Conservation (phyloP, 495 filamentous ascomycete species). For the Usnea hakonensis region DNA sequence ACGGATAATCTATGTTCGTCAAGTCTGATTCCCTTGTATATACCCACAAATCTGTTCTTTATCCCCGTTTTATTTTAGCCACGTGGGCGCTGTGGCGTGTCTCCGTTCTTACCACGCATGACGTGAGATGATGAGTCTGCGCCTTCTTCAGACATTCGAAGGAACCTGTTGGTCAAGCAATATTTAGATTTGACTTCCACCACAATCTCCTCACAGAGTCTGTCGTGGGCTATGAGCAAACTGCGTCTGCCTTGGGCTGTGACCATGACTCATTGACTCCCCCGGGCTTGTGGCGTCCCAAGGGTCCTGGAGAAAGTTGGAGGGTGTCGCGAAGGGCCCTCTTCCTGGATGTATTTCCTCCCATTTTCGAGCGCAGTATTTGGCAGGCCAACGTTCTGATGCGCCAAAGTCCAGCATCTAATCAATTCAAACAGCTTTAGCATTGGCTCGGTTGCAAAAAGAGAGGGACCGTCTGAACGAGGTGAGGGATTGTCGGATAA, state of each 20-base stretch:
- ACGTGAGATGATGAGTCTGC: not conserved
- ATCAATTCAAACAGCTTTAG: constrained; percentile 6
- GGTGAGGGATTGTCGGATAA: not conserved
- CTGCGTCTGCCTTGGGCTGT: constrained; percentile 7
- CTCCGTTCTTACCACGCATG: too few species aligned
- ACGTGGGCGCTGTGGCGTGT: not conserved
- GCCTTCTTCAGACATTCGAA: not conserved
- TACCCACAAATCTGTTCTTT: not conserved
- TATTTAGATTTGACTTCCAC: not conserved
- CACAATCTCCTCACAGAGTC: constrained; percentile 2
- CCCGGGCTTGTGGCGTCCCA: constrained; percentile 26
- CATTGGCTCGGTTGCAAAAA: not conserved
- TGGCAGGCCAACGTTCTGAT: constrained; percentile 28
- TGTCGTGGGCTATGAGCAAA: constrained; percentile 9
- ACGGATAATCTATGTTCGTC: constrained; percentile 2
- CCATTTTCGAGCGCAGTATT: constrained; percentile 29
- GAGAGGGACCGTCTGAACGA: not conserved
- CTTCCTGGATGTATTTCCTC: constrained; percentile 27
- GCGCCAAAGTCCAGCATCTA: constrained; percentile 29
- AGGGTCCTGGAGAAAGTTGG: constrained; percentile 25
- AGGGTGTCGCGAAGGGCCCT: constrained; percentile 18
- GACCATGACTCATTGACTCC: constrained; percentile 22
- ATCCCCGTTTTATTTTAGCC: not conserved
- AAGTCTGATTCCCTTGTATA: not conserved
- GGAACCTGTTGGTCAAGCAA: not conserved